Evolutionary conservation across 306 rosid genomes (phyloP).

Genomic region (Trifolium dubium): DNA sequence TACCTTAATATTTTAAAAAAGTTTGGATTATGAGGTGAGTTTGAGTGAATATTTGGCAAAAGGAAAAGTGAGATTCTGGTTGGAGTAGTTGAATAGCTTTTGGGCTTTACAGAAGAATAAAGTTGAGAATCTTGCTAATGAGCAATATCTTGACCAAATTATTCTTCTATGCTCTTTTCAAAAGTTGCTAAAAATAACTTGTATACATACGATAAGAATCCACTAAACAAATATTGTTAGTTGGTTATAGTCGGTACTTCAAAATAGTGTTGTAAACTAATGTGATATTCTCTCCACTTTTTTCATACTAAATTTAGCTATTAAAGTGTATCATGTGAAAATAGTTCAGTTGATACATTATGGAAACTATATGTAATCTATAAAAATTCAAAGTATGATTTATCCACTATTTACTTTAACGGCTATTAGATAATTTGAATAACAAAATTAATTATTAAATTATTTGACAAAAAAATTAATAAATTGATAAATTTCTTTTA

Average conservation of each 20-base stretch:
- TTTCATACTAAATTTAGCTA: too few species aligned
- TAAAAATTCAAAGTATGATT: too few species aligned
- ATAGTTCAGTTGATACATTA: too few species aligned
- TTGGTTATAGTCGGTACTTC: background rate
- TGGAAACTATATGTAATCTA: too few species aligned
- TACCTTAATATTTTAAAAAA: too few species aligned
- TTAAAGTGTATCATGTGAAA: too few species aligned
- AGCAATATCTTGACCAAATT: conserved; percentile 42
- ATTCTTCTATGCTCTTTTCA: conserved; percentile 36
- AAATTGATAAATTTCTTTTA: too few species aligned
- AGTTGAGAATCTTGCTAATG: conserved; percentile 45
- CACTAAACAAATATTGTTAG: background rate
- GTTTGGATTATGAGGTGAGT: conserved; percentile 36
- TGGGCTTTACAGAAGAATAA: conserved; percentile 45
- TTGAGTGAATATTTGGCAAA: conserved; percentile 52
- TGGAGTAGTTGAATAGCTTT: conserved; percentile 44
- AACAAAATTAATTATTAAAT: too few species aligned
- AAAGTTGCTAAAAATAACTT: conserved; percentile 15
- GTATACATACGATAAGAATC: conserved; percentile 2
- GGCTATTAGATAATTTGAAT: too few species aligned
- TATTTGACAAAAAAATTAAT: too few species aligned
- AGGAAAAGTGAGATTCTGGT: conserved; percentile 36
- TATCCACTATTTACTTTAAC: too few species aligned
- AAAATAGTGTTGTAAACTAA: background rate
- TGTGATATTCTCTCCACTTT: too few species aligned